A percentile compares a stretch with the other conserved stretches of the same genome.
Conservation (phyloP, 2,329 filamentous ascomycete species). For the Phyllachora maydis region DNA sequence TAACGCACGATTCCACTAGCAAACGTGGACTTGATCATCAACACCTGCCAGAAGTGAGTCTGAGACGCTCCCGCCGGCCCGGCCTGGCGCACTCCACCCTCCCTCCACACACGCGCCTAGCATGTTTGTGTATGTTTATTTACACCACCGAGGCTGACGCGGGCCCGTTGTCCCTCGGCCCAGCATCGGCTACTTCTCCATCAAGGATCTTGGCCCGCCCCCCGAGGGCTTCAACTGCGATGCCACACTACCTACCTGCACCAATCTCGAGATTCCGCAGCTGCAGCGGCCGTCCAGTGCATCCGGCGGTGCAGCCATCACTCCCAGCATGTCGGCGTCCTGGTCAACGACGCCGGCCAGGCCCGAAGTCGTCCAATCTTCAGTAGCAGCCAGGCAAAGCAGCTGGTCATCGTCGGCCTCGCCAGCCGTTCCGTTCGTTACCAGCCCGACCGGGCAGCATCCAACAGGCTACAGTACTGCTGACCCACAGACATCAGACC, state of each 20-base stretch:
- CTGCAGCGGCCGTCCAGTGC: too few species aligned
- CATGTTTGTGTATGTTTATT: not conserved
- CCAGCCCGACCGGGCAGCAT: conserved; percentile 1
- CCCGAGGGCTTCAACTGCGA: conserved; percentile 9
- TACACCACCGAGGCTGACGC: conserved; percentile 1
- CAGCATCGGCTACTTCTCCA: conserved; percentile 10
- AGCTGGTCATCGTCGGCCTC: not conserved
- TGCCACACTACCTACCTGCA: too few species aligned
- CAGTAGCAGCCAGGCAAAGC: not conserved
- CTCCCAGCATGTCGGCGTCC: too few species aligned
- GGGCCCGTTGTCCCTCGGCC: not conserved
- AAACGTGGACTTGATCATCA: conserved; percentile 28
- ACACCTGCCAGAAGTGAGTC: conserved; percentile 25
- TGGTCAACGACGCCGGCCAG: too few species aligned
- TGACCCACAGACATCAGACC: too few species aligned
- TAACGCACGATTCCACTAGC: conserved; percentile 14
- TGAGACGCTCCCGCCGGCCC: not conserved
- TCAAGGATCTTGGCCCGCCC: conserved; percentile 16
- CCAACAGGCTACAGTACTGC: conserved; percentile 7
- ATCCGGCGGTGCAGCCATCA: too few species aligned
- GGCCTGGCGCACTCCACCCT: not conserved
- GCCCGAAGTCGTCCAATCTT: too few species aligned
- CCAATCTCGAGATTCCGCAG: too few species aligned
- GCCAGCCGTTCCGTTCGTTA: not conserved
- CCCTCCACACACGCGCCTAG: not conserved